phyloP scores from a whole-genome alignment of 805 yeast genomes.

The Teunomyces kruisii region DNA sequence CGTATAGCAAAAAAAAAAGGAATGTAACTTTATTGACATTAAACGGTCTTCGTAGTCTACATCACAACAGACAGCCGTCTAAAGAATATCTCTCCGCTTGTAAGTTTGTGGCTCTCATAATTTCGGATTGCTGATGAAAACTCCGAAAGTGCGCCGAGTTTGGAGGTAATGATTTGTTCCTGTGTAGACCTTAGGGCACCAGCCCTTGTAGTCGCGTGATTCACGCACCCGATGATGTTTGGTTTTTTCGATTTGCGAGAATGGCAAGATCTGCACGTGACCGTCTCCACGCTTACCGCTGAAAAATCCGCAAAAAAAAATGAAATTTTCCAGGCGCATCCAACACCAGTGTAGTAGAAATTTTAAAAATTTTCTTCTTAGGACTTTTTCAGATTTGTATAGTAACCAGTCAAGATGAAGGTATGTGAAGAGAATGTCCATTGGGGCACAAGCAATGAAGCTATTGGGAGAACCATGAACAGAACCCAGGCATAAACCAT shows the following conservation, averaged over 20 bases:
- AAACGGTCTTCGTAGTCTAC: no score
- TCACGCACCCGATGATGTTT: background rate
- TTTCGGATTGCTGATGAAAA: no score
- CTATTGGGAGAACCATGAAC: background rate
- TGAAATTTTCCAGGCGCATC: constrained; percentile 4
- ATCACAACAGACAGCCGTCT: no score
- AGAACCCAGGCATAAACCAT: background rate
- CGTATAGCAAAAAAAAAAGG: background rate
- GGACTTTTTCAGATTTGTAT: constrained; percentile 23
- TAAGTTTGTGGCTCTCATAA: no score
- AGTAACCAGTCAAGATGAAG: constrained; percentile 41
- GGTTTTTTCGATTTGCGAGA: background rate
- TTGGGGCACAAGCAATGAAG: background rate
- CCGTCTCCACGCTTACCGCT: background rate
- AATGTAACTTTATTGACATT: no score
- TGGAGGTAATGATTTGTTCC: no score
- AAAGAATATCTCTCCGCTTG: no score
- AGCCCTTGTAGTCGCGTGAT: background rate
- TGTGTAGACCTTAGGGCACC: background rate
- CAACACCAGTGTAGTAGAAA: constrained; percentile 2
- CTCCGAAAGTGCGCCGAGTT: no score
- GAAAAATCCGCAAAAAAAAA: constrained; percentile 3
- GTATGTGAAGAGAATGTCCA: constrained; percentile 27
- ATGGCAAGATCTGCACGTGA: background rate
- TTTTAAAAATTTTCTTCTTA: constrained; percentile 15